phyloP scores from a whole-genome alignment of 2,329 filamentous ascomycete genomes.

The Nannizzia gypsea region DNA sequence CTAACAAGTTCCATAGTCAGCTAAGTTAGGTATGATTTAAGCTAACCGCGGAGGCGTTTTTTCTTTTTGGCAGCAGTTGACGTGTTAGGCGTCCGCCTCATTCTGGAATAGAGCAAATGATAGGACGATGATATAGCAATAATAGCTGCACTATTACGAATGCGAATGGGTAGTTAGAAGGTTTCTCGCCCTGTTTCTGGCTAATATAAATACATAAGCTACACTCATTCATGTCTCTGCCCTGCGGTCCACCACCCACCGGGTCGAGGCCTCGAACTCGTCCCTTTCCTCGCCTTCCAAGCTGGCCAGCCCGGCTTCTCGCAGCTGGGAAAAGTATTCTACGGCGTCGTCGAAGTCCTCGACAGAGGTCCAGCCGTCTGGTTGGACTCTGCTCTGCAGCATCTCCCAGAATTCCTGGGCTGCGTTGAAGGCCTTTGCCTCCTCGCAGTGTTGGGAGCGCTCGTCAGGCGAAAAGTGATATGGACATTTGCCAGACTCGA shows the following conservation, averaged over 20 bases:
- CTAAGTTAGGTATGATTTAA: no score
- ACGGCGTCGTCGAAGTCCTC: constrained; percentile 11
- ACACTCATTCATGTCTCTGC: background rate
- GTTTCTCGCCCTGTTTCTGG: no score
- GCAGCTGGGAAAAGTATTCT: constrained; percentile 10
- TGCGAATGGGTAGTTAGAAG: no score
- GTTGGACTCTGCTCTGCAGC: constrained; percentile 3
- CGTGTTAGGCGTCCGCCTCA: no score
- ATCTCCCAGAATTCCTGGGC: constrained; percentile 13
- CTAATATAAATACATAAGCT: background rate
- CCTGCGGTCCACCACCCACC: constrained; percentile 1
- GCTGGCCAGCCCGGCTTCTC: constrained; percentile 2
- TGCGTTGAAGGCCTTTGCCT: constrained; percentile 8
- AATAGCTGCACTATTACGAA: no score
- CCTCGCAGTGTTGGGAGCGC: constrained; percentile 7
- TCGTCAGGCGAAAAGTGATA: constrained; percentile 11
- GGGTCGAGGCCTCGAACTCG: constrained; percentile 8
- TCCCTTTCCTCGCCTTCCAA: constrained; percentile 5
- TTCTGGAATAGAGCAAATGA: no score
- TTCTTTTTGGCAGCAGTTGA: no score
- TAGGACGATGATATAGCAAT: no score
- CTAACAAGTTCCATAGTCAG: no score
- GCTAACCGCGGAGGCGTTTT: no score
- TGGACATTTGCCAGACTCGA: background rate
- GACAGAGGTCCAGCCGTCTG: constrained; percentile 6